These are phyloP conservation scores for Flaveria floridana DNA, from an alignment of 140 eudicot genomes.

Conservation along the genomic window DNA sequence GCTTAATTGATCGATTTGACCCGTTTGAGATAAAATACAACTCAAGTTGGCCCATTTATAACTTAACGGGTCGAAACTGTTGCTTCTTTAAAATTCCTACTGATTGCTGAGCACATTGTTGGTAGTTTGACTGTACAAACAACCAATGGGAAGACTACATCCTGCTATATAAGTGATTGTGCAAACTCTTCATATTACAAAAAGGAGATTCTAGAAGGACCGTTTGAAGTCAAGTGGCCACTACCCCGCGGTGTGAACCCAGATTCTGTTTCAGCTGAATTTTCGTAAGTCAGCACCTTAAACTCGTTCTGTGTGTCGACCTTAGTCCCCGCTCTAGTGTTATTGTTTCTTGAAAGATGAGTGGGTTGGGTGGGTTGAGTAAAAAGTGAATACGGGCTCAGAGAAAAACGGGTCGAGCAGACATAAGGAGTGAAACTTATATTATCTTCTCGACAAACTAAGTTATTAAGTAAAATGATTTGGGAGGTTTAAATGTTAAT, in stretches of 20 bases:
- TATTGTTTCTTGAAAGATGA: background rate
- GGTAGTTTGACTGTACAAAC: constrained; percentile 37
- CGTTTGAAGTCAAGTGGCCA: constrained; percentile 38
- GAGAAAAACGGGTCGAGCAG: background rate
- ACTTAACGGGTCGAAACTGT: background rate
- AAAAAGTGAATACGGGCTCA: background rate
- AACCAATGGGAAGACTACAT: constrained; percentile 33
- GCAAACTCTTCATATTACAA: constrained; percentile 23
- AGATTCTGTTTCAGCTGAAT: constrained; percentile 42
- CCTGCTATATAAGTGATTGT: constrained; percentile 24
- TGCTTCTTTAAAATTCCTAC: background rate
- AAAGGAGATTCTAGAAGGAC: constrained; percentile 39
- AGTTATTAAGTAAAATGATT: no score
- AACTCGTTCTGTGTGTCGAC: background rate
- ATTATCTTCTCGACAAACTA: no score
- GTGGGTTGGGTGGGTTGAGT: background rate
- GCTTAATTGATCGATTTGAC: constrained; percentile 1
- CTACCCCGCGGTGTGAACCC: constrained; percentile 40
- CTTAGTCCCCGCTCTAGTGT: background rate
- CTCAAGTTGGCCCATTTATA: background rate
- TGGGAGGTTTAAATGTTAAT: no score
- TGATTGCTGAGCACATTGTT: constrained; percentile 15
- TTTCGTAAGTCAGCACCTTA: constrained; percentile 37
- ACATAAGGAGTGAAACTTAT: no score
- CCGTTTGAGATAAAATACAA: constrained; percentile 9